Conservation (phyloP, 306 rosid genomes). For the Gastrolobium villosum region DNA sequence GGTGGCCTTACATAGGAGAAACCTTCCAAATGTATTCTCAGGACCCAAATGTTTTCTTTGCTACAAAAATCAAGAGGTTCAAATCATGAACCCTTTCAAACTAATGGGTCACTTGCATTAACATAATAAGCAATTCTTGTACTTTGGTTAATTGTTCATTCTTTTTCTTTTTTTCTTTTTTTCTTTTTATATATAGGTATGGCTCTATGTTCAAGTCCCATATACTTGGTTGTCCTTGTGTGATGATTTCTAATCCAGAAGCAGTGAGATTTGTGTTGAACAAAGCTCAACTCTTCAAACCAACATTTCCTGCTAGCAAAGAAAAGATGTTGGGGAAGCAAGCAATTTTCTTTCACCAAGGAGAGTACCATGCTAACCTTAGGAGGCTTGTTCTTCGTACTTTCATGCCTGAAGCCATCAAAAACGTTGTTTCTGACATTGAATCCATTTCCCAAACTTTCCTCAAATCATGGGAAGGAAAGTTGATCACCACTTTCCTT, state of each 20-base stretch:
- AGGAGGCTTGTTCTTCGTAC: conserved; percentile 89
- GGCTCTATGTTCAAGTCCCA: conserved; percentile 94
- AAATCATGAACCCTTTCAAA: not conserved
- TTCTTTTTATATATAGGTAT: conserved; percentile 58
- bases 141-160: conserved; percentile 4
- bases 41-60: conserved; percentile 87
- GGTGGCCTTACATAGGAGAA: conserved; percentile 95
- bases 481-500: conserved; percentile 74
- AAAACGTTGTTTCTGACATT: conserved; percentile 57
- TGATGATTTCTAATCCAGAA: conserved; percentile 88
- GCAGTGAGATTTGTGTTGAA: conserved; percentile 83
- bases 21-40: conserved; percentile 96
- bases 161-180: not conserved
- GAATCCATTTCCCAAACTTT: conserved; percentile 75
- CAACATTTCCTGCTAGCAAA: conserved; percentile 92
- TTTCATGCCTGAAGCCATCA: conserved; percentile 75
- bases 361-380: conserved; percentile 83
- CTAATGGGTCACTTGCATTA: not conserved
- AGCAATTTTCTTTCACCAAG: conserved; percentile 90
- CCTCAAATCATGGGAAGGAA: conserved; percentile 80
- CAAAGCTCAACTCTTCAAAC: conserved; percentile 82
- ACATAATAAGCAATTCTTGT: not conserved
- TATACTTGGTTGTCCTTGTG: conserved; percentile 92
- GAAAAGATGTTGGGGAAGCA: conserved; percentile 92
- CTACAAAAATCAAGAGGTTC: conserved; percentile 75